These are phyloP conservation scores for Artemisia annua DNA, from an alignment of 129 eudicot species.

Conservation along the genomic window DNA sequence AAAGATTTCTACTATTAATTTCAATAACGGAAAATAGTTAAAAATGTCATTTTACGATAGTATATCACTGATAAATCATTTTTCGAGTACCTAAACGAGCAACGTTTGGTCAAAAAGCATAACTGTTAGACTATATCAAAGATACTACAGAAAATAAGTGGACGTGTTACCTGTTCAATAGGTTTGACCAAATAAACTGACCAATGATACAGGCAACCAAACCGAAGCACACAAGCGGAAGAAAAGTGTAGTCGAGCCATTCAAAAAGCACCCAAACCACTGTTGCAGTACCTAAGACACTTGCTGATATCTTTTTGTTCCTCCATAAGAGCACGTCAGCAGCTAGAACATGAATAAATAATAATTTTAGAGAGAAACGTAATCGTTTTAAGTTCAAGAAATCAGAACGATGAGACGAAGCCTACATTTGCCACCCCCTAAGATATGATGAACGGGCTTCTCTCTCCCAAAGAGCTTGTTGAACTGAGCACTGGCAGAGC, in stretches of 20 bases:
- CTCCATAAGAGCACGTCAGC: conserved; percentile 96
- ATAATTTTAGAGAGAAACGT: background rate
- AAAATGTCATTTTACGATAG: background rate
- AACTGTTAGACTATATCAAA: background rate
- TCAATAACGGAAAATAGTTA: background rate
- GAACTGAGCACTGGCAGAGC: conserved; percentile 48
- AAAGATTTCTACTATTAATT: background rate
- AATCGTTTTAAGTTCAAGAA: background rate
- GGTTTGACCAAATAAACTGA: conserved; percentile 67
- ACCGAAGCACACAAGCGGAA: conserved; percentile 62
- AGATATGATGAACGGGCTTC: conserved; percentile 64
- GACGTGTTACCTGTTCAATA: conserved; percentile 45
- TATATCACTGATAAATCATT: background rate
- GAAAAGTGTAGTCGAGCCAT: conserved; percentile 86
- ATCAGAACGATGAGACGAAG: background rate
- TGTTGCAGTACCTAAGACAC: conserved; percentile 66
- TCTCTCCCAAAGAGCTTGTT: conserved; percentile 85
- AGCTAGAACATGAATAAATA: conserved; percentile 46
- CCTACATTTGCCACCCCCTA: conserved; percentile 93
- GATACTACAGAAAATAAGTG: background rate
- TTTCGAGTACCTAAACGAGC: background rate
- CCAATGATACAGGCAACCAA: conserved; percentile 52
- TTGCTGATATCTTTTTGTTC: conserved; percentile 90
- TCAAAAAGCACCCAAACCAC: conserved; percentile 87
- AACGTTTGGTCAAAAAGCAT: background rate